These are phyloP conservation scores for Cryptosporidium meleagridis DNA, from an alignment of 169 alveolate species.

Conservation along the genomic window DNA sequence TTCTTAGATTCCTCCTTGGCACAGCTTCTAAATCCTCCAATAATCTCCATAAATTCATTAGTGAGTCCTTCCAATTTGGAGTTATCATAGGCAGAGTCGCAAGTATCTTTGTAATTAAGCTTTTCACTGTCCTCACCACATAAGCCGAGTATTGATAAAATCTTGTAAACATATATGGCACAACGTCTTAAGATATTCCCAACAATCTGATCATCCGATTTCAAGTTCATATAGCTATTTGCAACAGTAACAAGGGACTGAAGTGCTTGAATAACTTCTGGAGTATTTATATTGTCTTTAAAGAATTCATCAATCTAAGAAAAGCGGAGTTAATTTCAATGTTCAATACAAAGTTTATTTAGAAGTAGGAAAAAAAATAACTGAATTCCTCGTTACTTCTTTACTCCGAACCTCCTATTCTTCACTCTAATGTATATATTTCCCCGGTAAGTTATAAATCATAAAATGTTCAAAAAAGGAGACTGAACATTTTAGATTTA, in stretches of 20 bases:
- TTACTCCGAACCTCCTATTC: neutral
- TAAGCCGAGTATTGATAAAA: slow-evolving; percentile 81
- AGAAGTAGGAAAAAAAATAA: neutral
- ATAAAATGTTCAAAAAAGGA: neutral
- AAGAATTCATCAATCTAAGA: slow-evolving; percentile 83
- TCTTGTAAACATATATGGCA: slow-evolving; percentile 77
- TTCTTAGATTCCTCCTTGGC: slow-evolving; percentile 74
- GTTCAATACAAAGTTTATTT: no score
- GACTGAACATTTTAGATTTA: neutral
- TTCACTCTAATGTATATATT: neutral
- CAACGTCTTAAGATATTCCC: slow-evolving; percentile 74
- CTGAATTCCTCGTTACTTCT: neutral
- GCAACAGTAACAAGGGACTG: slow-evolving; percentile 81
- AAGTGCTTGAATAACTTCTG: slow-evolving; percentile 84
- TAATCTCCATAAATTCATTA: slow-evolving; percentile 64
- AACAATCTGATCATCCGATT: slow-evolving; percentile 71
- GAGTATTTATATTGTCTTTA: slow-evolving; percentile 91
- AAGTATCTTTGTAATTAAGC: slow-evolving; percentile 60
- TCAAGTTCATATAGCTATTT: slow-evolving; percentile 79
- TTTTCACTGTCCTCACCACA: slow-evolving; percentile 76
- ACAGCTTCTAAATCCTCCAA: slow-evolving; percentile 79
- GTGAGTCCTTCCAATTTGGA: slow-evolving; percentile 62
- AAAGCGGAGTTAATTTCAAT: neutral
- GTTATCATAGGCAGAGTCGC: slow-evolving; percentile 8
- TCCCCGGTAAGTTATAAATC: neutral